Conservation (phyloP, 495 filamentous ascomycete genomes). For the Staphylotrichum longicolle region DNA sequence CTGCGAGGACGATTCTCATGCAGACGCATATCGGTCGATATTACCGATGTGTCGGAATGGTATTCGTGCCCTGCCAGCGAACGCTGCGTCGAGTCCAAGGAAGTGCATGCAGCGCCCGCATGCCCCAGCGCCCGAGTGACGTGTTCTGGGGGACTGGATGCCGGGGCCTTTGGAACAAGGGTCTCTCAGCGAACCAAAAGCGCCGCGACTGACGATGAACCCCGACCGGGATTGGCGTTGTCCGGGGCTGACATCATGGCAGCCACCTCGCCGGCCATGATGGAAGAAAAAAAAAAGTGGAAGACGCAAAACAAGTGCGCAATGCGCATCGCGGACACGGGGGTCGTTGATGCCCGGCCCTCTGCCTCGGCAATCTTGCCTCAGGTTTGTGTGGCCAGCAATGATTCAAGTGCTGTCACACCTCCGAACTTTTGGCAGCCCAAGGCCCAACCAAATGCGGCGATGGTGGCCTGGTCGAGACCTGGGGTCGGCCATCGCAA, state of each 20-base stretch:
- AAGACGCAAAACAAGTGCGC: not conserved
- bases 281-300: too few species aligned
- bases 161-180: conserved; percentile 4
- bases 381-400: too few species aligned
- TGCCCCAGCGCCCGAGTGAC: conserved; percentile 27
- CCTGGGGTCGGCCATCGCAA: too few species aligned
- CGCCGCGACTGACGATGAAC: not conserved
- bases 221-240: conserved; percentile 1
- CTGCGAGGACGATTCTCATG: not conserved
- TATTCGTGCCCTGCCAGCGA: conserved; percentile 28
- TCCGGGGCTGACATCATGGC: conserved; percentile 12
- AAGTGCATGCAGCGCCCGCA: conserved; percentile 29
- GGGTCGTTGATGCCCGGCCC: conserved; percentile 19
- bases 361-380: not conserved
- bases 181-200: conserved; percentile 16
- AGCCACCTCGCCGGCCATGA: not conserved
- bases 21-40: conserved; percentile 11
- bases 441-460: too few species aligned
- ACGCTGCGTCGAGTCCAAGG: conserved; percentile 22
- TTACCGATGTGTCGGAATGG: conserved; percentile 30
- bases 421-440: too few species aligned
- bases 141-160: conserved; percentile 21
- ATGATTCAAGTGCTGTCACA: too few species aligned
- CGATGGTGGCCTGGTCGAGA: too few species aligned
- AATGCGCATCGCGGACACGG: not conserved